Base-by-base conservation (phyloP, 1,284 basidiomycete species). In the Leccinum ponderosum region DNA sequence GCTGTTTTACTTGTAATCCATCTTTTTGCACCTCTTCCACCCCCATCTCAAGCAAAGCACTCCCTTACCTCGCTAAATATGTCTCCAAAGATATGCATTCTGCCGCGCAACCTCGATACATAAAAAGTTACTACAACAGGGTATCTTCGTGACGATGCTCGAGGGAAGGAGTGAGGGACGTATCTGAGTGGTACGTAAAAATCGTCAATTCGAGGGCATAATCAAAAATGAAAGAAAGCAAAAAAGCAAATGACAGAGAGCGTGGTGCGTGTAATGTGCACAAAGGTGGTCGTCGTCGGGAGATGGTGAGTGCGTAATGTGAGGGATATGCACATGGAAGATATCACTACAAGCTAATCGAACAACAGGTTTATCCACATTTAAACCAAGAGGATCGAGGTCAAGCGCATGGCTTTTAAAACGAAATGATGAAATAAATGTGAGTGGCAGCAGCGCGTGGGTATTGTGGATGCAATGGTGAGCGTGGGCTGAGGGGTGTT, bases 301-400 rank as follows among this genome's bases (percentile, higher is more conserved):
- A 29, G 20, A 33, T 53, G 55, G 22, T 42, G 29, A 55, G 62
- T 58, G 58, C 62, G 58, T 62, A 57, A 73, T 31, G 65, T 68
- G 67, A 48, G 53, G 63, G 52, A 20, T 70, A 74, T 75, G 62
- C 57, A 74, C 73, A 72, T 53, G 55, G 63, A 71, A 65, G 22
- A 62, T 73, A 71, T 72, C 61, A 71, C 70, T 72, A 72, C 70
- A 72, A 61, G 11, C 67, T 72, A 75, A 72, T 75, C 58, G 65
- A 75, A 75, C 70, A 75, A 75, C 64, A 68, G 65, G 50, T 12
- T 71, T 75, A 75, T 75, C 73, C 73, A 75, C 70, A 74, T 14
- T 66, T 62, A 66, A 72, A 64, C 70, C 73, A 69, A 70, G 68
- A 59, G 52, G 31, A 22, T 25, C 15, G 27, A 17, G 29, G 50